These are phyloP conservation scores for Diaporthe helianthi DNA, from an alignment of 2,329 filamentous ascomycete species.

Conservation along the genomic window DNA sequence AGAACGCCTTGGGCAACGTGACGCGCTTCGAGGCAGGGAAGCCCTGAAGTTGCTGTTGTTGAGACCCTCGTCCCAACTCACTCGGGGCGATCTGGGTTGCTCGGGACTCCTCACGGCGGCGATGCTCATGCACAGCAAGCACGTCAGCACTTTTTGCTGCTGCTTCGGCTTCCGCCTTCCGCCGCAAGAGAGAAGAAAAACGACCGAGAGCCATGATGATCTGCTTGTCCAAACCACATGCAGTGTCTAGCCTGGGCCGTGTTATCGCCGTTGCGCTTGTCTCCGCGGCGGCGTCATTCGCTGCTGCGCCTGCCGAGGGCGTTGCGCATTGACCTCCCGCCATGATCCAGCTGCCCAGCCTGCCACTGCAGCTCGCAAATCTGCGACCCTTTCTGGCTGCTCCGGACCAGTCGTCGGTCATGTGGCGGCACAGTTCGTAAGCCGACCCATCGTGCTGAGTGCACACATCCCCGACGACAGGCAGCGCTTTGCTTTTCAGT, in stretches of 20 bases:
- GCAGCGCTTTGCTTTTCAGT: constrained; percentile 3
- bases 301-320: constrained; percentile 16
- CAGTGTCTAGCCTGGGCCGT: constrained; percentile 5
- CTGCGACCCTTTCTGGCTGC: not conserved
- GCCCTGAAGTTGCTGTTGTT: not conserved
- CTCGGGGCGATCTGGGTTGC: not conserved
- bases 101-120: constrained; percentile 17
- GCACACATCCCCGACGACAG: constrained; percentile 8
- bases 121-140: constrained; percentile 10
- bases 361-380: too few species aligned
- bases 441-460: constrained; percentile 6
- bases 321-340: constrained; percentile 25
- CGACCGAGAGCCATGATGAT: not conserved
- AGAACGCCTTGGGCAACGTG: constrained; percentile 7
- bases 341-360: constrained; percentile 7
- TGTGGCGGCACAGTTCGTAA: constrained; percentile 14
- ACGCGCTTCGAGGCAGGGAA: constrained; percentile 16
- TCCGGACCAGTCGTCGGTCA: not conserved
- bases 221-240: not conserved
- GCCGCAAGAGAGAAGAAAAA: not conserved
- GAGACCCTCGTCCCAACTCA: constrained; percentile 13
- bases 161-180: not conserved
- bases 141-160: not conserved
- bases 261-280: not conserved
- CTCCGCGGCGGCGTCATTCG: constrained; percentile 18